phyloP scores from a whole-genome alignment of 1,284 basidiomycete genomes.

The Microbotryum violaceum region DNA sequence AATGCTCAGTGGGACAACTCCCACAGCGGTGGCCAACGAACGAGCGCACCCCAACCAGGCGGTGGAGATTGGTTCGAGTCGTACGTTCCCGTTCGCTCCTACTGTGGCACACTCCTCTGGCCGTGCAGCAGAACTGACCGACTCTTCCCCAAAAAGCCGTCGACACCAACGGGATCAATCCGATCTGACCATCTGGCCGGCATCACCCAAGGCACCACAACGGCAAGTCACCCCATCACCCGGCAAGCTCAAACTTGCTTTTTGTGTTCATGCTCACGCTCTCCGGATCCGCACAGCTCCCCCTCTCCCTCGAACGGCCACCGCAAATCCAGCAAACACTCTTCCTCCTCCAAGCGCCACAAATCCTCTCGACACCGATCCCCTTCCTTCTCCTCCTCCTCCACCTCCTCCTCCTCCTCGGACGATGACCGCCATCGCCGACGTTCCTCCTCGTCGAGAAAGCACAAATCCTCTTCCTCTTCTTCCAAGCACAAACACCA shows the following conservation, averaged over 20 bases:
- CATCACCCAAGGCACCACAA: constrained; percentile 62
- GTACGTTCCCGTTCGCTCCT: constrained; percentile 14
- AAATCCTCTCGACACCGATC: constrained; percentile 49
- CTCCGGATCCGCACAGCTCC: constrained; percentile 1
- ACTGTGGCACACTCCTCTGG: too few species aligned
- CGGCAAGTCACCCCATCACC: constrained; percentile 21
- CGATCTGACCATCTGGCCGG: constrained; percentile 68
- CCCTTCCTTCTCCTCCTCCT: constrained; percentile 51
- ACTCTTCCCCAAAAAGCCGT: constrained; percentile 46
- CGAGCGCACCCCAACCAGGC: neutral
- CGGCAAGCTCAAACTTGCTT: too few species aligned
- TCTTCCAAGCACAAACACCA: constrained; percentile 11
- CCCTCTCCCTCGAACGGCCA: constrained; percentile 21
- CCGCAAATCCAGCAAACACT: constrained; percentile 20
- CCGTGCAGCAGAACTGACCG: too few species aligned
- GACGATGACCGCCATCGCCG: constrained; percentile 53
- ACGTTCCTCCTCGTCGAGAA: constrained; percentile 32
- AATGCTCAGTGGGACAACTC: neutral
- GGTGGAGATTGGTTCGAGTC: constrained; percentile 32
- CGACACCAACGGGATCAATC: constrained; percentile 60
- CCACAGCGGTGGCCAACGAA: neutral
- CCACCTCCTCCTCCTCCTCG: constrained; percentile 46
- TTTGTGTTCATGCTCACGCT: too few species aligned
- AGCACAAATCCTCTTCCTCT: constrained; percentile 11
- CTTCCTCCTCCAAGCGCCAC: constrained; percentile 12